Evolutionary conservation across 768 basidiomycete species (phyloP).

Genomic region (Russula brevipes): DNA sequence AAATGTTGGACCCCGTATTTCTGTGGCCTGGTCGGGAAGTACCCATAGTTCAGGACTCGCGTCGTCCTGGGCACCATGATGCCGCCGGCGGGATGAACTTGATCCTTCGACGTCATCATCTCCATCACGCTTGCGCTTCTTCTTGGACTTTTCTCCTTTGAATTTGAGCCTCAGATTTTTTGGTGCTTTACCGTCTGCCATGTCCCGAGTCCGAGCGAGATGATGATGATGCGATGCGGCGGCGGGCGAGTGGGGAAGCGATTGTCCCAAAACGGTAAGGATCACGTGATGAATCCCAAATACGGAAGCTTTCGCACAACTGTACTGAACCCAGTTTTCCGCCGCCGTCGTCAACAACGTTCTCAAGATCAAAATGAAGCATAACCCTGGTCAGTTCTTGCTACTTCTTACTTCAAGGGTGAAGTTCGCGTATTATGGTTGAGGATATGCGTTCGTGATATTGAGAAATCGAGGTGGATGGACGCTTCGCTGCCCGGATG

Average conservation of each 20-base stretch:
- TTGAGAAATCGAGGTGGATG: constrained; percentile 42
- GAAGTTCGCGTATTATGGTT: constrained; percentile 25
- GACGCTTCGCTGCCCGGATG: constrained; percentile 39
- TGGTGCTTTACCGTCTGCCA: constrained; percentile 26
- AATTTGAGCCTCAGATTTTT: constrained; percentile 60
- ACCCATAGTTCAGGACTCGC: constrained; percentile 76
- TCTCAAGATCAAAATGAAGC: constrained; percentile 69
- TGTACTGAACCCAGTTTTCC: constrained; percentile 25
- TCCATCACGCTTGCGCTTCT: constrained; percentile 69
- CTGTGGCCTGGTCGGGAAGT: constrained; percentile 58
- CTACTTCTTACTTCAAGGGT: constrained; percentile 24
- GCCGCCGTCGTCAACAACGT: constrained; percentile 49
- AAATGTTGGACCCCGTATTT: constrained; percentile 87
- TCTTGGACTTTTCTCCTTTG: constrained; percentile 82
- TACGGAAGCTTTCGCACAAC: constrained; percentile 3
- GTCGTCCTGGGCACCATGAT: constrained; percentile 52
- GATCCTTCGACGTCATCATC: constrained; percentile 43
- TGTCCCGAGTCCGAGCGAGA: constrained; percentile 31
- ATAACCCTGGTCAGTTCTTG: constrained; percentile 68
- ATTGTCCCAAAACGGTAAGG: background rate
- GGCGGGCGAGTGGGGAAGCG: constrained; percentile 28
- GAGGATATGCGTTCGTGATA: constrained; percentile 26
- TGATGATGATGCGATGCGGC: constrained; percentile 19
- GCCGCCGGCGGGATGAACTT: constrained; percentile 40
- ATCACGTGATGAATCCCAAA: constrained; percentile 24